Percentiles rank a stretch among this genome's conserved stretches.
These are phyloP conservation scores for Penicillium cinerascens DNA, from an alignment of 495 filamentous ascomycete species.

Conservation along the genomic window DNA sequence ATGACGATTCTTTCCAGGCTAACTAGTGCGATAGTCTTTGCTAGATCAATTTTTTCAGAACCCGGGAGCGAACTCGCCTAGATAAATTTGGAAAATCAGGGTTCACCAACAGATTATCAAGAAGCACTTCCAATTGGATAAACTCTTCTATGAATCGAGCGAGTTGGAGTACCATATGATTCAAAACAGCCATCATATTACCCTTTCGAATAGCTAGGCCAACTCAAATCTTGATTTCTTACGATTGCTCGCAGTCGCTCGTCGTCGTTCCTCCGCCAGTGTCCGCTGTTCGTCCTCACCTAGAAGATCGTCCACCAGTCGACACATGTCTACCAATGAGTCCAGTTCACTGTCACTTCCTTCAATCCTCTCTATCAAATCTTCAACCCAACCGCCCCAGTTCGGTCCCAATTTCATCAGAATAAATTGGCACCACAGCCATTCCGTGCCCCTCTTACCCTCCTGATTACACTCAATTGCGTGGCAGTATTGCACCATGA, in stretches of 20 bases:
- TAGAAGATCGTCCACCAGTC: background rate
- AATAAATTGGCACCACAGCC: slow-evolving; percentile 12
- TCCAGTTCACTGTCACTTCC: background rate
- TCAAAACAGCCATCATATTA: background rate
- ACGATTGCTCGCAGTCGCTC: background rate
- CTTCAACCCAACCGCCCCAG: slow-evolving; percentile 4
- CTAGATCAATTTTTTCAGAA: slow-evolving; percentile 10
- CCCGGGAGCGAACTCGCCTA: background rate
- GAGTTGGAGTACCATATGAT: background rate
- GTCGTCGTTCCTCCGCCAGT: background rate
- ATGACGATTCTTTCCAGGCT: background rate
- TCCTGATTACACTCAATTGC: slow-evolving; percentile 7
- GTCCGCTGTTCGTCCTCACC: background rate
- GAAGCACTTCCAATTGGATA: background rate
- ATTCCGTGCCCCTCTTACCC: slow-evolving; percentile 1
- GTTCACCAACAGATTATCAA: background rate
- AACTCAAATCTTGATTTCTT: background rate
- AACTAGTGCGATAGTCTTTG: background rate
- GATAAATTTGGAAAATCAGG: background rate
- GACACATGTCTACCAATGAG: background rate
- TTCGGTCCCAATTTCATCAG: slow-evolving; percentile 4
- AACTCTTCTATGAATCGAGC: background rate
- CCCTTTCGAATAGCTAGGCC: background rate
- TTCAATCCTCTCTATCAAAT: background rate
- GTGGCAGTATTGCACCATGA: slow-evolving; percentile 3